A percentile compares a stretch with the other conserved stretches of the same genome.
Conservation (phyloP, 1,284 basidiomycete species). For the Leccinum fuscescens region DNA sequence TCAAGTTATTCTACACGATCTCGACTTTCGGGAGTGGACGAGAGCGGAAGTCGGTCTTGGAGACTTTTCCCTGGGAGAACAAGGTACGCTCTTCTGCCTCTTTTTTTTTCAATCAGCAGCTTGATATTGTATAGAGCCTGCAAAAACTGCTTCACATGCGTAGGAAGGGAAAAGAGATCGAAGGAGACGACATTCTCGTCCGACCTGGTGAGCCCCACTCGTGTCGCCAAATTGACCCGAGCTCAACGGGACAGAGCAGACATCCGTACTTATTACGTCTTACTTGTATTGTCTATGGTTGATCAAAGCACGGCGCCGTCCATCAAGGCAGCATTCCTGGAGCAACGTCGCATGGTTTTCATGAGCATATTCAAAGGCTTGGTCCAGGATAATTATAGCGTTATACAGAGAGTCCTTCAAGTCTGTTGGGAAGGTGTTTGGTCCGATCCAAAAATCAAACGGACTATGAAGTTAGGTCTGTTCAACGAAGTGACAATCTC, state of each 20-base stretch:
- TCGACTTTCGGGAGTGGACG: conserved; percentile 61
- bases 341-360: conserved; percentile 63
- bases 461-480: conserved; percentile 63
- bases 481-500: conserved; percentile 64
- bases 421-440: conserved; percentile 57
- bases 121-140: conserved; percentile 45
- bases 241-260: conserved; percentile 41
- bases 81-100: conserved; percentile 47
- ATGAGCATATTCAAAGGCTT: conserved; percentile 68
- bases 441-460: conserved; percentile 65
- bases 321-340: conserved; percentile 62
- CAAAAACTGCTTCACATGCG: conserved; percentile 70
- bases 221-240: background rate
- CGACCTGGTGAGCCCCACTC: conserved; percentile 50
- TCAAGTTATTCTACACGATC: conserved; percentile 62
- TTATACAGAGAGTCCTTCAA: conserved; percentile 60
- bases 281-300: conserved; percentile 71
- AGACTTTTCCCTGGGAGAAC: conserved; percentile 71
- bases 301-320: conserved; percentile 44
- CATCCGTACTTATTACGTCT: conserved; percentile 67
- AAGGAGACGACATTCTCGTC: conserved; percentile 42
- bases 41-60: conserved; percentile 59
- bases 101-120: background rate
- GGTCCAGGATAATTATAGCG: conserved; percentile 55
- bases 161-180: conserved; percentile 48